Percentiles rank a stretch among this genome's conserved stretches.
Evolutionary conservation across 768 basidiomycete genomes (phyloP).

Genomic region (Tulasnella sp.): DNA sequence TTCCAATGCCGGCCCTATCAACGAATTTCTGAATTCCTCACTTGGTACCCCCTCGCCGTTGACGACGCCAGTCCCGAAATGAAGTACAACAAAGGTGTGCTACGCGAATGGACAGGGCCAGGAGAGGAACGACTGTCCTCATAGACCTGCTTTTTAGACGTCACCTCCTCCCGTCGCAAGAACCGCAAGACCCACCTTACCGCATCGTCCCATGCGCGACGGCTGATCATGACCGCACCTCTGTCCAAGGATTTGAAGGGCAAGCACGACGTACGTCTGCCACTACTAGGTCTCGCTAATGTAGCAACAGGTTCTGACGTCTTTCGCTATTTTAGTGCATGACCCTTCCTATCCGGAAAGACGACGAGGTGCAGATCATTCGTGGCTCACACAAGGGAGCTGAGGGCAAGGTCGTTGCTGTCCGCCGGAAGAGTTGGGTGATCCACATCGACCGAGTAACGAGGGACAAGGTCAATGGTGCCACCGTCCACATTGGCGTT

Average conservation of each 20-base stretch:
- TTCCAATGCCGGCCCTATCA: slow-evolving; percentile 6
- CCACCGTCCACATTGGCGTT: slow-evolving; percentile 88
- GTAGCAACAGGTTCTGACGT: background rate
- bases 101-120: background rate
- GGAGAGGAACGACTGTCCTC: background rate
- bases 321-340: slow-evolving; percentile 55
- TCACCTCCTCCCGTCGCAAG: slow-evolving; percentile 94
- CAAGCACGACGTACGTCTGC: slow-evolving; percentile 77
- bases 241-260: slow-evolving; percentile 90
- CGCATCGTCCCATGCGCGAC: slow-evolving; percentile 89
- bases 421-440: slow-evolving; percentile 99
- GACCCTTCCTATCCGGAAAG: slow-evolving; percentile 92
- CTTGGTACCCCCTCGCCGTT: background rate
- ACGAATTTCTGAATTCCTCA: slow-evolving; percentile 12
- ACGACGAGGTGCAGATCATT: slow-evolving; percentile 96
- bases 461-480: slow-evolving; percentile 96
- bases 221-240: slow-evolving; percentile 96
- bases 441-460: slow-evolving; percentile 97
- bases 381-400: slow-evolving; percentile 98
- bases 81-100: slow-evolving; percentile 23
- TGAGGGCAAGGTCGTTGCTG: slow-evolving; percentile 95
- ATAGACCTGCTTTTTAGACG: slow-evolving; percentile 50
- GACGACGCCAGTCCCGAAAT: slow-evolving; percentile 13
- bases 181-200: slow-evolving; percentile 96
- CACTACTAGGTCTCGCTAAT: background rate